Conservation (phyloP, 768 basidiomycete species). For the Obba rivulosa region DNA sequence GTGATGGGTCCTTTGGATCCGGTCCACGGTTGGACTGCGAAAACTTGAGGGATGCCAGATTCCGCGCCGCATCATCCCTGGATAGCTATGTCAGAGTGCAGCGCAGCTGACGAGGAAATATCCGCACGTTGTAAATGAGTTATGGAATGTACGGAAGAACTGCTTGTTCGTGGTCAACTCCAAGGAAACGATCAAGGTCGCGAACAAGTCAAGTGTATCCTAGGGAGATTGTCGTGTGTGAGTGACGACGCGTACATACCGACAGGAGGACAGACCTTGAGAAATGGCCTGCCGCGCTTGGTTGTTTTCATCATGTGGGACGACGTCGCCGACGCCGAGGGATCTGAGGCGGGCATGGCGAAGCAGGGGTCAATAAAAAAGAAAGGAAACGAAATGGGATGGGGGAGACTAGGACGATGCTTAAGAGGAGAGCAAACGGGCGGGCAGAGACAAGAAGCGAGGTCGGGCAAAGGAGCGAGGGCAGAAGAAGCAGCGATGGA, state of each 20-base stretch:
- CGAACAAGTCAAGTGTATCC: slow-evolving; percentile 98
- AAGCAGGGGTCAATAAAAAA: slow-evolving; percentile 21
- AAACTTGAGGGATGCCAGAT: slow-evolving; percentile 93
- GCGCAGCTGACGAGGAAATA: no score
- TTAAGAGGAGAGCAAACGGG: slow-evolving; percentile 8
- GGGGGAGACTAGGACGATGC: slow-evolving; percentile 18
- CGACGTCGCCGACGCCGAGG: slow-evolving; percentile 51
- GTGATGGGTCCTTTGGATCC: slow-evolving; percentile 95
- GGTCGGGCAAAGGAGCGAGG: slow-evolving; percentile 9
- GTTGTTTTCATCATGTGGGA: slow-evolving; percentile 99
- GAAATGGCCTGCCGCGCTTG: slow-evolving; percentile 88
- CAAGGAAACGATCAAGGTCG: slow-evolving; percentile 92
- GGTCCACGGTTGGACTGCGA: slow-evolving; percentile 98
- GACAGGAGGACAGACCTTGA: slow-evolving; percentile 56
- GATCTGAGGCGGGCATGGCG: slow-evolving; percentile 36
- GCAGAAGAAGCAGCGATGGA: slow-evolving; percentile 8
- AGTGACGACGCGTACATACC: slow-evolving; percentile 1
- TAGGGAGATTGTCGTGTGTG: slow-evolving; percentile 25
- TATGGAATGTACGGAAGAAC: slow-evolving; percentile 92
- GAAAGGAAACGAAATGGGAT: slow-evolving; percentile 27
- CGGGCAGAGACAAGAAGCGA: slow-evolving; percentile 8
- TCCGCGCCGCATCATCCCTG: slow-evolving; percentile 92
- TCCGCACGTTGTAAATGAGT: slow-evolving; percentile 91
- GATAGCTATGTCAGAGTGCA: slow-evolving; percentile 4
- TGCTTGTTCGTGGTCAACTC: slow-evolving; percentile 86